Base-by-base conservation (phyloP, 2,329 filamentous ascomycete genomes). In the Orbilia javanica region DNA sequence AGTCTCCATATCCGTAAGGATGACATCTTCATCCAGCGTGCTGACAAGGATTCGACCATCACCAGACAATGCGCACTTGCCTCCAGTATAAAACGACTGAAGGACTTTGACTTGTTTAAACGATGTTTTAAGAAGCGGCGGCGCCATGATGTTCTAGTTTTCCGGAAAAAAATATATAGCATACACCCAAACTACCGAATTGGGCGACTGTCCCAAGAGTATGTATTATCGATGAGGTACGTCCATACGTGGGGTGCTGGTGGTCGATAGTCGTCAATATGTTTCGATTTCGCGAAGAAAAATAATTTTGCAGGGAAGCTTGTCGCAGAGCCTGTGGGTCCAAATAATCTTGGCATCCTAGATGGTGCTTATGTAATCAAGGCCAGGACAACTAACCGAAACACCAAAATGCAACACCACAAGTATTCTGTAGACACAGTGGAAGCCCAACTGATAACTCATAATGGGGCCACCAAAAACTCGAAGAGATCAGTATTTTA, bases 41-140 rank as follows among this genome's bases (percentile, higher is more conserved):
- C 94, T 94, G 50, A 94, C 95, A 68, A 99, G 88, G 79, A 98
- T 89, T 82, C 89, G 89, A 64, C 94, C 94, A 85, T 90, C 89
- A 84, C 90, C 89, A 86, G 95, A 93, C 79, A 98, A 88, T 31
- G 93, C 90, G 75, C 97, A 90, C 80, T 92, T 91, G 50, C 96
- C 96, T 68, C 96, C 96, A 1, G 95, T 97, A 83, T 96, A 97
- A 62, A 98, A 95, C 20, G 96, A 96, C 82, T 94, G 92, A 70
- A 99, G 92, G 57, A 93, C 92, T 82, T 92, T 90, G 80, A 88
- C 88, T 74, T 92, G 89, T 83, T 96, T 93, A 84, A 97, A 99
- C 2, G 95, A 97, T 73, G 94, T 97, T 87, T 94, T 96, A 81
- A 89, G 86, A 25, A 48, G 44, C 18, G 88, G 86, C 76, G 89